phyloP scores from a whole-genome alignment of 1,284 basidiomycete genomes.

The Irpex sp. region DNA sequence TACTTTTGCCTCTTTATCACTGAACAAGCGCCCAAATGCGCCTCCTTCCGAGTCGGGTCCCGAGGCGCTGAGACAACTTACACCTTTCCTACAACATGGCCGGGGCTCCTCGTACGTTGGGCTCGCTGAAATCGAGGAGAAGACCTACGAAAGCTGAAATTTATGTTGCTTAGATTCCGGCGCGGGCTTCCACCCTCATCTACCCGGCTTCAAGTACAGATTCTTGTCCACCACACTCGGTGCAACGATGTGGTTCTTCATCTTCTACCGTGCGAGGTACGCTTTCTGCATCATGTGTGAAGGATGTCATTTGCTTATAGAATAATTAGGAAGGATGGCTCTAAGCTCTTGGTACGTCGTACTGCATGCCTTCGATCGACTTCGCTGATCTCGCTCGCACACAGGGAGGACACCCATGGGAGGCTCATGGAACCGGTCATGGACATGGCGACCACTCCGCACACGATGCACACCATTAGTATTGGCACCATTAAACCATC shows the following conservation, averaged over 20 bases:
- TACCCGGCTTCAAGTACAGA: constrained; percentile 73
- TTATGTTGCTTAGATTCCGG: constrained; percentile 40
- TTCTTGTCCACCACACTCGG: constrained; percentile 84
- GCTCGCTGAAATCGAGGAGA: background rate
- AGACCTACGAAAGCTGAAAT: constrained; percentile 9
- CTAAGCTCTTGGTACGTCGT: constrained; percentile 60
- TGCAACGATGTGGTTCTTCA: constrained; percentile 97
- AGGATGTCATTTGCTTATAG: constrained; percentile 4
- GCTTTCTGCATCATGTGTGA: constrained; percentile 27
- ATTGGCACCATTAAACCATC: constrained; percentile 3
- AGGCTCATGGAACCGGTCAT: constrained; percentile 55
- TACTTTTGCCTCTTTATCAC: background rate
- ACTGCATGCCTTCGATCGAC: background rate
- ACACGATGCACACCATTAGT: constrained; percentile 41
- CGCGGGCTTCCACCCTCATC: constrained; percentile 81
- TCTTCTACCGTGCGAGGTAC: constrained; percentile 90
- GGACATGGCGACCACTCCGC: constrained; percentile 32
- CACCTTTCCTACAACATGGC: constrained; percentile 30
- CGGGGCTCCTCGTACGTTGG: constrained; percentile 27
- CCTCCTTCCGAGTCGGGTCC: background rate
- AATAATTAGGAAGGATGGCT: constrained; percentile 60
- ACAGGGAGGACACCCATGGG: constrained; percentile 56
- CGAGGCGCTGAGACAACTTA: constrained; percentile 4
- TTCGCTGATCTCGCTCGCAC: constrained; percentile 13
- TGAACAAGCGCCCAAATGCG: background rate